phyloP scores from a whole-genome alignment of 2,329 filamentous ascomycete species.

The Thelonectria blattea region DNA sequence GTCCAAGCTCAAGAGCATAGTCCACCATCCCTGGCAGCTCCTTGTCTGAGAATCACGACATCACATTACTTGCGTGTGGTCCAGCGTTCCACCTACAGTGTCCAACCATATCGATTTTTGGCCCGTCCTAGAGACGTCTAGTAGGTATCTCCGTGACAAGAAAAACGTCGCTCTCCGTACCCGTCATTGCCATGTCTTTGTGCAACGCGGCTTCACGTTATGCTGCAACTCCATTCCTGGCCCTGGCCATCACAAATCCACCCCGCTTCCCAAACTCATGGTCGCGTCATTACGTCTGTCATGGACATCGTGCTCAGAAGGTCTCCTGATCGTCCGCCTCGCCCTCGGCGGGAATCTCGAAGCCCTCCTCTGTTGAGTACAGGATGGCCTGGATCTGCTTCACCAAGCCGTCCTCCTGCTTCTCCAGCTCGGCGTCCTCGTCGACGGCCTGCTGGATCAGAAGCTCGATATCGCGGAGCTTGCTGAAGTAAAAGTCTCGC shows the following conservation, averaged over 20 bases:
- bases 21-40: too few species aligned
- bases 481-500: conserved; percentile 99
- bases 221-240: conserved; percentile 38
- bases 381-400: conserved; percentile 97
- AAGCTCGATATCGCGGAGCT: conserved; percentile 95
- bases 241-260: conserved; percentile 31
- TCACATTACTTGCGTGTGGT: too few species aligned
- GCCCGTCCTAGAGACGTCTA: conserved; percentile 9
- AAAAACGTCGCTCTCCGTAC: conserved; percentile 36
- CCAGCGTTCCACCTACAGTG: conserved; percentile 4
- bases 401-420: conserved; percentile 88
- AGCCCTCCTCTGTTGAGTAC: conserved; percentile 93
- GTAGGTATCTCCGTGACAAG: conserved; percentile 18
- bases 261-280: conserved; percentile 29
- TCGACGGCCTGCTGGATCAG: conserved; percentile 93
- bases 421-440: conserved; percentile 89
- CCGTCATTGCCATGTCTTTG: conserved; percentile 27
- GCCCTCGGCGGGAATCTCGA: conserved; percentile 85
- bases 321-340: conserved; percentile 84
- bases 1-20: too few species aligned
- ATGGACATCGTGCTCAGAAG: conserved; percentile 55
- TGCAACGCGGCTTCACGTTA: conserved; percentile 27
- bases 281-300: conserved; percentile 36
- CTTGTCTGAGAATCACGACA: too few species aligned
- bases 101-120: conserved; percentile 27